A percentile compares a stretch with the other conserved stretches of the same genome.
Evolutionary conservation across 176 grass and related monocot species (phyloP).

Genomic region (Phoenix roebelenii): DNA sequence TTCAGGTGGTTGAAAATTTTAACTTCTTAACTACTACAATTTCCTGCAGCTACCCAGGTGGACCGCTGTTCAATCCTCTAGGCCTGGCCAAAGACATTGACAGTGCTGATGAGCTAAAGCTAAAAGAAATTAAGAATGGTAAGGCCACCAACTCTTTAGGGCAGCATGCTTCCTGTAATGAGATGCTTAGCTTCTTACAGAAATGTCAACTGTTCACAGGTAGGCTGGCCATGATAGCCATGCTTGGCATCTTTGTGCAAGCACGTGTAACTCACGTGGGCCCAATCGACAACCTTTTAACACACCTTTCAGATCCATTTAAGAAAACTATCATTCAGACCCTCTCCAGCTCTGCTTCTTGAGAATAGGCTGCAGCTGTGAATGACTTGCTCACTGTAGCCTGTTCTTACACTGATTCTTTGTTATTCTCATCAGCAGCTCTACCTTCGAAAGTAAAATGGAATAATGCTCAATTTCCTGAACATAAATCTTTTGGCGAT

Average conservation of each 20-base stretch:
- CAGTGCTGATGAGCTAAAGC: slow-evolving; percentile 55
- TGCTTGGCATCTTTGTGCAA: slow-evolving; percentile 80
- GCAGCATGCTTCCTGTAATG: neutral
- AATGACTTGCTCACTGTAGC: too few species aligned
- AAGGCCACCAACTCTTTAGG: neutral
- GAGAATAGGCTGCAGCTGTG: neutral
- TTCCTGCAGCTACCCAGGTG: slow-evolving; percentile 61
- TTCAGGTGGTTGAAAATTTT: neutral
- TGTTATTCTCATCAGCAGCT: too few species aligned
- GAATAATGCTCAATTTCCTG: too few species aligned
- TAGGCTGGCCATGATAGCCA: slow-evolving; percentile 77
- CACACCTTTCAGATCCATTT: slow-evolving; percentile 79
- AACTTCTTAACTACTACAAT: slow-evolving; percentile 6
- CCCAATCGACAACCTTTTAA: slow-evolving; percentile 68
- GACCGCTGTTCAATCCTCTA: slow-evolving; percentile 72
- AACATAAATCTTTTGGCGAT: too few species aligned
- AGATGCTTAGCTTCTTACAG: neutral
- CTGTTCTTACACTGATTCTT: too few species aligned
- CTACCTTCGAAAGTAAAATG: too few species aligned
- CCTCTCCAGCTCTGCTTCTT: slow-evolving; percentile 25
- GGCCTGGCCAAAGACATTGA: slow-evolving; percentile 72
- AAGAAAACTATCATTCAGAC: slow-evolving; percentile 57
- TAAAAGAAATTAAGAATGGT: slow-evolving; percentile 99
- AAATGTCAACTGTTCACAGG: slow-evolving; percentile 23
- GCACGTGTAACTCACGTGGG: slow-evolving; percentile 61